Evolutionary conservation across 805 yeast species (phyloP).

Genomic region (Saccharomycopsis selenospora): DNA sequence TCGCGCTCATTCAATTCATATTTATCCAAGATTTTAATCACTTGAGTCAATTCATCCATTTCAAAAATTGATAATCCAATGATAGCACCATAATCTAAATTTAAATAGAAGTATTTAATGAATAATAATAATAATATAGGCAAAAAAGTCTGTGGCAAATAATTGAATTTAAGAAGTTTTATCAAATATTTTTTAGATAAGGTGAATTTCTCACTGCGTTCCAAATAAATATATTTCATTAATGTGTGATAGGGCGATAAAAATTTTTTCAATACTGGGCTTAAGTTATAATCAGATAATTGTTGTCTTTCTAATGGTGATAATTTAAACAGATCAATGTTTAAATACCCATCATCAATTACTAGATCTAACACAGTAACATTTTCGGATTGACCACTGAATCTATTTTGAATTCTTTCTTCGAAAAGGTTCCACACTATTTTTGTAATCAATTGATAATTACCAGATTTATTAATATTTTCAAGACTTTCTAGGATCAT

Average conservation of each 20-base stretch:
- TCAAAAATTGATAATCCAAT: slow-evolving; percentile 19
- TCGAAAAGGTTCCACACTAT: slow-evolving; percentile 58
- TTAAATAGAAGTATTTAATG: slow-evolving; percentile 18
- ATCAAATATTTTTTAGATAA: slow-evolving; percentile 29
- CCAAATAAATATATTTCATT: slow-evolving; percentile 38
- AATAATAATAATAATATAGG: slow-evolving; percentile 10
- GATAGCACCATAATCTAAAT: slow-evolving; percentile 5
- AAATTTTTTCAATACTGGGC: slow-evolving; percentile 59
- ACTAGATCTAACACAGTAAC: slow-evolving; percentile 3
- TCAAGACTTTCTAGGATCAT: slow-evolving; percentile 54
- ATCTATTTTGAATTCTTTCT: slow-evolving; percentile 30
- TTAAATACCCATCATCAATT: slow-evolving; percentile 13
- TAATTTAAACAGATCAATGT: slow-evolving; percentile 24
- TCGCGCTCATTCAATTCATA: not conserved
- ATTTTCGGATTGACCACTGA: slow-evolving; percentile 6
- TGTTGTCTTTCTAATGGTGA: slow-evolving; percentile 1
- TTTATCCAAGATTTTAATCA: slow-evolving; percentile 14
- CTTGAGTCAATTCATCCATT: slow-evolving; percentile 9
- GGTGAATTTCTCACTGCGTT: slow-evolving; percentile 25
- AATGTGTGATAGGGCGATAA: slow-evolving; percentile 66
- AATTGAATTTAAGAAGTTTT: slow-evolving; percentile 41
- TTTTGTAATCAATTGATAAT: slow-evolving; percentile 41
- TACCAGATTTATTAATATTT: slow-evolving; percentile 58
- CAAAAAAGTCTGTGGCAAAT: slow-evolving; percentile 27
- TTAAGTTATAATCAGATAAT: slow-evolving; percentile 26